Evolutionary conservation across 768 basidiomycete genomes (phyloP), one percentile per base, ranked within the genome.

Genomic region (Hypsizygus marmoreus): DNA sequence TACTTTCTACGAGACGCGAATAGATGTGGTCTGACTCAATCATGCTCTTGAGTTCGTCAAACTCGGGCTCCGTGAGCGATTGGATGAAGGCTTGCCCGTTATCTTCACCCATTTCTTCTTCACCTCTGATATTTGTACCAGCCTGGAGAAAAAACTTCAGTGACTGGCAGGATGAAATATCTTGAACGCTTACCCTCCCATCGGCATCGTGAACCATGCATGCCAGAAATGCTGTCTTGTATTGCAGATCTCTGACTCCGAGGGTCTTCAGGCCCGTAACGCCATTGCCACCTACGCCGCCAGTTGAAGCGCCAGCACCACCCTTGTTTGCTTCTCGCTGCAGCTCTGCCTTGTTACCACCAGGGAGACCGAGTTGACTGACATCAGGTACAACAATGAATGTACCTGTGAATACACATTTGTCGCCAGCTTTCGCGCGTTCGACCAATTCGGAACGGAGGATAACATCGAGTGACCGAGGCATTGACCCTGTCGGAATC

Each of bases 381-480:
- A 98, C 95, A 68, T 99, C 97, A 4, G 97, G 97, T 1, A 99
- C 95, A 42, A 98, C 95, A 57, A 98, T 95, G 69, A 99, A 98
- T 0, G 92, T 90, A 14, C 97, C 97, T 4, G 92, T 97, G 64
- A 99, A 98, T 39, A 95, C 88, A 63, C 93, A 97, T 67, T 97
- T 97, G 68, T 99, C 97, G 57, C 97, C 97, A 2, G 97, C 97
- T 64, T 99, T 99, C 10, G 95, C 95, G n/a, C 92, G 84, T 65
- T 99, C 97, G 28, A 99, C 97, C 55, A 98, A 81, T 60, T 98
- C 97, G 3, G 87, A 86, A 22, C 97, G 87, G 6, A 98, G 81
- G 53, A 98, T 91, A 32, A 98, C 95, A 63, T 98, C 95, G 46
- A 98, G 72, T 20, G 93, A 95, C 24, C 95, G 86, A 22, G 97